Evolutionary conservation across 1,139 yeast genomes (phyloP), one percentile per base, ranked within the genome.

Genomic region (Suhomyces guaymorum): DNA sequence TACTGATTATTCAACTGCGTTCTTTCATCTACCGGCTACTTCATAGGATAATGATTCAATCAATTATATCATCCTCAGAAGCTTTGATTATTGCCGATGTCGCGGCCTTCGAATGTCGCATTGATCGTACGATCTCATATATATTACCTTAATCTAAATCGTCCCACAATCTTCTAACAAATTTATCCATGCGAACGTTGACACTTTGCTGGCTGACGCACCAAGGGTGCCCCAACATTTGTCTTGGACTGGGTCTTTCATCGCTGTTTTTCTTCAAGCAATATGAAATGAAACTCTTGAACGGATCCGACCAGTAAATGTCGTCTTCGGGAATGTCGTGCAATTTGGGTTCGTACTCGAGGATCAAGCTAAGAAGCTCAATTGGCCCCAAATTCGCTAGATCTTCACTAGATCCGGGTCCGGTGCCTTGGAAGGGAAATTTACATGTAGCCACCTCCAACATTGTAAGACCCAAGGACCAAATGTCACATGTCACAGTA

Each of bases 171-270:
- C 81, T 81, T 39, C 65, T 66, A 15, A 92, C 88, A 61, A 92
- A 86, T 58, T 79, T 82, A 48, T 80, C 95, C 97, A 92, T 92
- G 48, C 81, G 78, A 10, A 90, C 95, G 32, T 64, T 70, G 52
- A 81, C 76, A 43, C 68, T 71, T 59, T 75, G 75, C 59, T 86
- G 95, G 4, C 88, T 87, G 14, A 75, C 63, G 38, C 88, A 70
- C 97, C 97, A 90, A 2, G 97, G 97, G 63, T 90, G 97, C 36
- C 70, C 73, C 35, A 92, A 70, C 92, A 92, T 85, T 55, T 90
- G 96, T 47, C 94, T 71, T 9, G 98, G 98, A 38, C 90, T 80
- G 6, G 97, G 96, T 39, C 98, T 69, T 46, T 81, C 82, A 24
- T 70, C 73, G 20, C 88, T 80, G 42, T 88, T 87, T 52, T 89